These are phyloP conservation scores for Gentiana macrophylla DNA, from an alignment of 257 asterid genomes.

Conservation along the genomic window DNA sequence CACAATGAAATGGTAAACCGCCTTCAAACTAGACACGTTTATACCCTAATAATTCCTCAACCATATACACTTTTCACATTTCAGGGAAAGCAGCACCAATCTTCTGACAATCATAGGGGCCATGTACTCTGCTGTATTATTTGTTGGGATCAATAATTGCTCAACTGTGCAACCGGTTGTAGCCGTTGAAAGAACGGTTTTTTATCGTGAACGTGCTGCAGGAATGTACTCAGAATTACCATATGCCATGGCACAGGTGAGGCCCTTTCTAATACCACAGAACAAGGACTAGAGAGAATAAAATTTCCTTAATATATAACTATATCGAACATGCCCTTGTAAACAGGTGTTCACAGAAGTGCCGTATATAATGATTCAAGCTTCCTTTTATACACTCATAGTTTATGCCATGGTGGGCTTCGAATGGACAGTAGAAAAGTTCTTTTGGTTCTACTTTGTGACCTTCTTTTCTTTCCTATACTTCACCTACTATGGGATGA, in stretches of 20 bases:
- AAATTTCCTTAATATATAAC: slow-evolving; percentile 1
- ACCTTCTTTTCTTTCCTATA: slow-evolving; percentile 64
- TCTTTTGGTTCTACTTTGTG: slow-evolving; percentile 76
- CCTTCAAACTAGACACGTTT: neutral
- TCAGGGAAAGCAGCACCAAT: slow-evolving; percentile 42
- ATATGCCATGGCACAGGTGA: slow-evolving; percentile 75
- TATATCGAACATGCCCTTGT: neutral
- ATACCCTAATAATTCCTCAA: slow-evolving; percentile 4
- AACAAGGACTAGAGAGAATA: no score
- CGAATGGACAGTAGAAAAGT: slow-evolving; percentile 65
- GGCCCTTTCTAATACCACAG: neutral
- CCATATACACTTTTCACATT: slow-evolving; percentile 6
- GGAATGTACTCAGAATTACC: slow-evolving; percentile 88
- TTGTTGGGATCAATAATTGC: slow-evolving; percentile 69
- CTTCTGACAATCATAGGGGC: slow-evolving; percentile 65
- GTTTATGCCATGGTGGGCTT: slow-evolving; percentile 78
- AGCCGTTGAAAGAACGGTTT: slow-evolving; percentile 59
- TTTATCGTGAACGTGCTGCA: slow-evolving; percentile 65
- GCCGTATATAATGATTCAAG: slow-evolving; percentile 53
- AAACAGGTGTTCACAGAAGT: slow-evolving; percentile 52
- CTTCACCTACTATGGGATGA: slow-evolving; percentile 88
- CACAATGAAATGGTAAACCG: neutral
- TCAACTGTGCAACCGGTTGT: slow-evolving; percentile 73
- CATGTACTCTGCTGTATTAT: slow-evolving; percentile 58
- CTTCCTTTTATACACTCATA: slow-evolving; percentile 47